Evolutionary conservation across 345 rosid genomes (phyloP), one percentile per base, ranked within the genome.

Genomic region (Cardamine chenopodiifolia): DNA sequence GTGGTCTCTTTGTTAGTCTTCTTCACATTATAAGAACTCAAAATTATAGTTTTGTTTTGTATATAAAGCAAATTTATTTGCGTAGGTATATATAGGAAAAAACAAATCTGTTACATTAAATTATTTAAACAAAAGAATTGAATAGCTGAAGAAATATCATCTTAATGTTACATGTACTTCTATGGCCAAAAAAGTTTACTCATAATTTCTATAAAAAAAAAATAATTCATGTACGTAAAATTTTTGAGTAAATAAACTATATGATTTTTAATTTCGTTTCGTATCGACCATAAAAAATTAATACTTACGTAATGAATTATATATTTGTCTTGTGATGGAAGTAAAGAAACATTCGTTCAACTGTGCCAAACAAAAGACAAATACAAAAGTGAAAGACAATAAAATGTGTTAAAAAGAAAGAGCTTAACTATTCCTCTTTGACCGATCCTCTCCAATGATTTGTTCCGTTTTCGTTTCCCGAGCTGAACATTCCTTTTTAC

Each of bases 291-390:
- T 70, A 17, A 19, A 11, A 19, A 17, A 45, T 5, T 12, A 23
- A 23, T 18, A 31, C 32, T 37, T 45, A 18, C 14, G 34, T 35
- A 37, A n/a, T 15, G 52, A 53, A 28, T 62, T 17, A 57, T 42
- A 19, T 55, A 35, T 64, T 39, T 71, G 54, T 77, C 80, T 77
- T 77, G 80, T 28, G 47, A 39, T 55, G 61, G 80, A 77, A 71
- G 80, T 57, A 77, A 71, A 71, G 80, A 70, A 71, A 77, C 71
- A 77, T 77, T 70, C 80, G 72, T 55, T 77, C 71, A 70, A 63
- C 53, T 35, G 61, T 63, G 55, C 52, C 66, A 71, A 70, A 65
- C 76, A 55, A 70, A 76, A 76, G 80, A 76, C 76, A 70, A 76
- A 70, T 63, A 70, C 14, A 77, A 77, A 77, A 70, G 75, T 70